Evolutionary conservation across 805 yeast species (phyloP).

Genomic region (Candida ovalis): DNA sequence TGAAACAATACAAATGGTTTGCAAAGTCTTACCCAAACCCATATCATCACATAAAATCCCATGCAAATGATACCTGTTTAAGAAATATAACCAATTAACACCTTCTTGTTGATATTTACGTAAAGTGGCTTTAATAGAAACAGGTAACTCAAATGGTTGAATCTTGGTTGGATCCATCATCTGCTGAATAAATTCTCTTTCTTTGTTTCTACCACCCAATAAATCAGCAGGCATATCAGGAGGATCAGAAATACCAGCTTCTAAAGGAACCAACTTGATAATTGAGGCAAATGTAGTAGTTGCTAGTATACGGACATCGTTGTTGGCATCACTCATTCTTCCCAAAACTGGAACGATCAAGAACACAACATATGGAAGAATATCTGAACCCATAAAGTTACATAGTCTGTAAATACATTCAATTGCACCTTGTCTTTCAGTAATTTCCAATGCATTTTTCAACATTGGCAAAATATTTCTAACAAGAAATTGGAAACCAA

Average conservation of each 20-base stretch:
- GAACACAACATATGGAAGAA: constrained; percentile 92
- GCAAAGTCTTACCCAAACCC: constrained; percentile 98
- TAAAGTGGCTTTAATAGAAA: constrained; percentile 85
- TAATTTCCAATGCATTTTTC: constrained; percentile 65
- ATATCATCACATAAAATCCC: constrained; percentile 98
- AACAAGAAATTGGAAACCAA: constrained; percentile 77
- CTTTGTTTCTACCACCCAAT: constrained; percentile 85
- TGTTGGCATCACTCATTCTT: constrained; percentile 93
- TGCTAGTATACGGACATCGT: constrained; percentile 82
- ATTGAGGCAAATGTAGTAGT: constrained; percentile 96
- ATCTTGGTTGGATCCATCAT: constrained; percentile 97
- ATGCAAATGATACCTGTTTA: constrained; percentile 91
- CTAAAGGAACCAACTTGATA: constrained; percentile 92
- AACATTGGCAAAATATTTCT: constrained; percentile 74
- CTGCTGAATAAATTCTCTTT: constrained; percentile 90
- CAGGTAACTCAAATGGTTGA: constrained; percentile 83
- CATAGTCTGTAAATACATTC: constrained; percentile 88
- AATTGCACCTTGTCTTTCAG: constrained; percentile 87
- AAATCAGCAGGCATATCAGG: constrained; percentile 82
- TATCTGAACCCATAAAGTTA: constrained; percentile 78
- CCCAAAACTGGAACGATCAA: constrained; percentile 95
- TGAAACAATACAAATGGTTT: constrained; percentile 94
- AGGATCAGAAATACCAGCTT: constrained; percentile 96
- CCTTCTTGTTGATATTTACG: constrained; percentile 98
- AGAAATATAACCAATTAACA: constrained; percentile 94